Conservation (phyloP, 2,329 filamentous ascomycete species). For the Diaporthe sp. region DNA sequence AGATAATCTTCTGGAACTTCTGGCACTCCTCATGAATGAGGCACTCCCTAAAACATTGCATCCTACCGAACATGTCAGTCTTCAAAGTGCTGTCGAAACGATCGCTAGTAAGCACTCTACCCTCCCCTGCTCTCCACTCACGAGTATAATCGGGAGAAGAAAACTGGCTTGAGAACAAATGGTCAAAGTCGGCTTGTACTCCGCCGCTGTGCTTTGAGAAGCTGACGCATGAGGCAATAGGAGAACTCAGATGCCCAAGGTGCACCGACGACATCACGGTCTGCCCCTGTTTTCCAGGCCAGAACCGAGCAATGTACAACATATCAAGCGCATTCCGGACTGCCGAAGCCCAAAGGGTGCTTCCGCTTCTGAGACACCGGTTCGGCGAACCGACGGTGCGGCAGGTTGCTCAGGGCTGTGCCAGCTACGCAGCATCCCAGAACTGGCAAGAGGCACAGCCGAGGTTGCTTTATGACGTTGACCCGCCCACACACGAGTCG, state of each 20-base stretch:
- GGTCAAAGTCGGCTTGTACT: neutral
- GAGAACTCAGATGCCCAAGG: neutral
- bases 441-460: neutral
- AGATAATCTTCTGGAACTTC: neutral
- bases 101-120: neutral
- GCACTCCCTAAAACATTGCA: neutral
- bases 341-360: neutral
- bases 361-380: neutral
- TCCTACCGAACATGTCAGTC: neutral
- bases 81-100: neutral
- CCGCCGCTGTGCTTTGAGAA: neutral
- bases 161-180: neutral
- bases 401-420: neutral
- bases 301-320: constrained; percentile 10
- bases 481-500: neutral
- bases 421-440: neutral
- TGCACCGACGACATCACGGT: neutral
- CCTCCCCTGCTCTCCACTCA: too few relatives aligned
- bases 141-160: neutral
- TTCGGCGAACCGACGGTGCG: neutral
- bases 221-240: neutral
- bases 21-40: neutral
- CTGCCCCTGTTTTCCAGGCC: neutral
- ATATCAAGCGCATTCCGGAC: constrained; percentile 3
- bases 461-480: neutral